Base-by-base conservation (phyloP, 768 basidiomycete genomes). In the Russula vinacea region DNA sequence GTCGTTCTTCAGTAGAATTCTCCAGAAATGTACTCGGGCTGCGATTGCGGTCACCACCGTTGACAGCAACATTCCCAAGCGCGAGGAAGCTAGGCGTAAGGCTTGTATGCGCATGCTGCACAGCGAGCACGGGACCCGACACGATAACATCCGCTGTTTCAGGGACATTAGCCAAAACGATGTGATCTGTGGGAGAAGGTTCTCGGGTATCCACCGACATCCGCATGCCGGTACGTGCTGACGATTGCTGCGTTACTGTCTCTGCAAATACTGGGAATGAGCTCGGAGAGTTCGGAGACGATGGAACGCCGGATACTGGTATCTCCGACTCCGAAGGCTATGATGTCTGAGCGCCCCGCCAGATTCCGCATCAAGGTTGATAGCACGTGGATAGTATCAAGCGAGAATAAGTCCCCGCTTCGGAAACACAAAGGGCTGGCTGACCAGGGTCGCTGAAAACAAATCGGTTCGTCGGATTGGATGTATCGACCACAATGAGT, bases 281-380 rank as follows among this genome's bases (percentile, higher is more conserved):
- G 74, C 11, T 78, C 67, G 8, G 84, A 79, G 11, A 92, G 79
- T 45, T 81, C 75, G 5, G 78, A 71, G 33, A 92, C 80, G 68
- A 92, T 84, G 16, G 83, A 81, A 32, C 88, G 84, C 37, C 89
- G 85, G 42, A 90, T 76, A 29, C 89, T 90, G 3, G 83, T 84
- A 73, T 91, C 90, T 13, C 90, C 90, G 87, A 91, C 90, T 13
- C 90, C 90, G 87, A 91, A 90, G 47, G 84, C 88, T 56, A 10
- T 35, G 5, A 90, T 89, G 71, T 92, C 90, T 86, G 64, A 42
- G 40, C 17, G 35, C 29, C 44, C 19, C 35, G 39, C 6, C 29
- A 26, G 37, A 56, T 19, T n/a, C 24, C 37, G 19, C 11, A 52
- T 32, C 33, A 49, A 19, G 4, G 4, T 40, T 37, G 47, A 49